These are phyloP conservation scores for Gossypium longicalyx DNA, from an alignment of 345 rosid genomes.

Conservation along the genomic window DNA sequence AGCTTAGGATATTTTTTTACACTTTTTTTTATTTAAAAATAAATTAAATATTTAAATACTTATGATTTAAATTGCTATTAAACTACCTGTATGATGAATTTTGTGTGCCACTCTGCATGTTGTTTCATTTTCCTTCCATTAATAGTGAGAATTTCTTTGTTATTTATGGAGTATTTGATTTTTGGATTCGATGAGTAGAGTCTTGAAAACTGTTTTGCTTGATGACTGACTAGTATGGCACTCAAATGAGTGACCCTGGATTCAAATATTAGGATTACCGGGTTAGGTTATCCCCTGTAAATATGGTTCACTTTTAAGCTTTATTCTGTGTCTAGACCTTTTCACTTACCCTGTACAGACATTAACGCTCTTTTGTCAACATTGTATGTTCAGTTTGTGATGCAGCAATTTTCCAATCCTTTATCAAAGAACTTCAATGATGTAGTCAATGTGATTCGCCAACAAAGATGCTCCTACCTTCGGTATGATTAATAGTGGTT, in stretches of 20 bases:
- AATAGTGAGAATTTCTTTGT: background rate
- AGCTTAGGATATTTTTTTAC: background rate
- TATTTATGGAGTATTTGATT: background rate
- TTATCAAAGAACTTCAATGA: conserved; percentile 82
- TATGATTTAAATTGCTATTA: background rate
- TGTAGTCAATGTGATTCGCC: conserved; percentile 77
- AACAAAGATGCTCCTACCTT: conserved; percentile 84
- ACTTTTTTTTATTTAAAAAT: background rate
- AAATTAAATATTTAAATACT: background rate
- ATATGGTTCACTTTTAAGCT: background rate
- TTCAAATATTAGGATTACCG: background rate
- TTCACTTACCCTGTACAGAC: background rate
- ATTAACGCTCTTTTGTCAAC: background rate
- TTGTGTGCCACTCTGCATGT: background rate
- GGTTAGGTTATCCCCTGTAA: background rate
- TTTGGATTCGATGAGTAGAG: background rate
- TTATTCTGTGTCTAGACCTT: background rate
- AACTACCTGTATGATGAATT: background rate
- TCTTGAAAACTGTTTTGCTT: background rate
- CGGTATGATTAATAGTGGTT: conserved; percentile 41
- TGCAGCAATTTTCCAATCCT: conserved; percentile 69
- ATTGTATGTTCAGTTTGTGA: conserved; percentile 53
- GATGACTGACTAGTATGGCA: conserved; percentile 9
- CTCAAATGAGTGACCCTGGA: background rate
- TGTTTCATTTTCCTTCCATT: background rate